Evolutionary conservation across 768 basidiomycete species (phyloP), one percentile per base, ranked within the genome.

Genomic region (Macrolepiota dolichaula): DNA sequence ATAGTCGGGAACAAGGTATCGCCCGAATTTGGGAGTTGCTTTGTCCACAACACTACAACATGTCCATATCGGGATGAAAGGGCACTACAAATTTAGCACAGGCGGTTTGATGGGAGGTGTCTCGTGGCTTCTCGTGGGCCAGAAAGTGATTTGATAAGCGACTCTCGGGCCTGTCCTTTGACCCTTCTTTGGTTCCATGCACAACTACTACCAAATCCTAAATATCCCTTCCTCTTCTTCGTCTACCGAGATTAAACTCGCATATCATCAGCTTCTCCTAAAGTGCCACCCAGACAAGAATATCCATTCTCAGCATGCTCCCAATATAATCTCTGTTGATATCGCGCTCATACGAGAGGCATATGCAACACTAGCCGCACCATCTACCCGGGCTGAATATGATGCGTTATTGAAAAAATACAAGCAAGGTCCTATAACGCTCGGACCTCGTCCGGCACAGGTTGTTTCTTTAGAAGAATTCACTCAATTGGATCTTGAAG

Each of bases 401-500:
- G 87, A 93, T 59, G 38, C 61, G 0, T 59, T 61, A 12, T 61
- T 70, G 32, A 44, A 57, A 64, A 63, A 64, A n/a, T 63, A 60
- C 38, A 59, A 55, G 24, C 57, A 63, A 19, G 47, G 47, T 25
- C 49, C 17, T 2, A 57, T 57, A 15, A 22, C 62, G 15, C 54
- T 64, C 2, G 78, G 74, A 2, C 85, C 87, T 7, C 78, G 92
- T 55, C 91, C 92, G 3, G 91, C 92, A 0, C 87, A 92, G 63
- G 74, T 91, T 17, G 74, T 94, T 38, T 94, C 92, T 2, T 76
- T 94, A 40, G 89, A 90, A 50, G 90, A 92, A 0, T 93, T 25
- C 75, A 78, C 60, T 62, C 72, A 51, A 46, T 10, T 54, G 1
- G 13, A 27, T 22, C 22, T 25, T 10, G 73, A 70, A 1, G 74